A percentile compares a stretch with the other conserved stretches of the same genome.
Conservation (phyloP, 441 rosid species). For the Erodium moschatum region DNA sequence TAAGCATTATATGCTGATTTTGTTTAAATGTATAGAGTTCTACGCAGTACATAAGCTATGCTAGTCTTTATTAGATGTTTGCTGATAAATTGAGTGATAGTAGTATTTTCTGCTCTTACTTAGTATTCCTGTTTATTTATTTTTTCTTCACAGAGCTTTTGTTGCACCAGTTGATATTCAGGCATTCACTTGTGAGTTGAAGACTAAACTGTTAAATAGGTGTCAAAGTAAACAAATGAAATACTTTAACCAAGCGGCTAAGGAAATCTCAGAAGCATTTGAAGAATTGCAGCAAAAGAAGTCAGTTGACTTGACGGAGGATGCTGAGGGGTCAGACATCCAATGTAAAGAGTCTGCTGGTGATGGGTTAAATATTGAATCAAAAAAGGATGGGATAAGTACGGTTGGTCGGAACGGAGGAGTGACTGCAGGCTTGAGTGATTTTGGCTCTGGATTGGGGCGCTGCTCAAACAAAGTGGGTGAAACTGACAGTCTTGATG, state of each 20-base stretch:
- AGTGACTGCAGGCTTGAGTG: constrained; percentile 31
- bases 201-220: constrained; percentile 60
- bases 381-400: constrained; percentile 27
- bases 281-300: constrained; percentile 52
- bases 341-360: constrained; percentile 36
- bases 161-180: constrained; percentile 82
- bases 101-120: background rate
- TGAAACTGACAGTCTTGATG: constrained; percentile 43
- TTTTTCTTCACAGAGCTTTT: constrained; percentile 62
- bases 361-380: constrained; percentile 36
- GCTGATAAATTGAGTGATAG: constrained; percentile 4
- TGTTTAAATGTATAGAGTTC: background rate
- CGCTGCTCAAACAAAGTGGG: constrained; percentile 27
- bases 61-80: background rate
- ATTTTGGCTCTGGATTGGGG: constrained; percentile 31
- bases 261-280: constrained; percentile 72
- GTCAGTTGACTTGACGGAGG: constrained; percentile 34
- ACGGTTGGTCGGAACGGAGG: constrained; percentile 24
- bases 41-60: background rate
- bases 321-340: constrained; percentile 29
- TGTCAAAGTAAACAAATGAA: constrained; percentile 61
- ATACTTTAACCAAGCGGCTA: constrained; percentile 70
- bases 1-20: background rate
- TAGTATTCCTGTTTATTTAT: constrained; percentile 10
- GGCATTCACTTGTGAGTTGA: constrained; percentile 68